phyloP scores from a whole-genome alignment of 208 protist genomes.

The Vickermania ingenoplastis region DNA sequence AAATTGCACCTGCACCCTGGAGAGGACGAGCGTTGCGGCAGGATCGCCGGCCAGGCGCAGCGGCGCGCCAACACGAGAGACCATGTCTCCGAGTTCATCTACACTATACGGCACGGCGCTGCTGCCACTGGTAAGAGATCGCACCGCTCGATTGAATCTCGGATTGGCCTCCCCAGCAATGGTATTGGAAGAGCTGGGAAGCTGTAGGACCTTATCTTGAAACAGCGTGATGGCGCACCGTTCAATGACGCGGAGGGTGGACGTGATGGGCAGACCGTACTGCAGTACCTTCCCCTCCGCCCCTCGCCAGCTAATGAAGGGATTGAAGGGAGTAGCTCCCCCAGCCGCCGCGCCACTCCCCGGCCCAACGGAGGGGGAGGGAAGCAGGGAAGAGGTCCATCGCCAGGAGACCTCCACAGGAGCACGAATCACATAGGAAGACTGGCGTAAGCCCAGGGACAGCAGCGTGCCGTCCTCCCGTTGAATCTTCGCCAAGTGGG shows the following conservation, averaged over 20 bases:
- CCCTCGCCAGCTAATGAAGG: not conserved
- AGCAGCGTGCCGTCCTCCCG: not conserved
- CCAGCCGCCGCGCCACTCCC: not conserved
- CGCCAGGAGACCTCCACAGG: not conserved
- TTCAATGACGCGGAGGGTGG: not conserved
- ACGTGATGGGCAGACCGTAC: not conserved
- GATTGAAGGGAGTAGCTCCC: not conserved
- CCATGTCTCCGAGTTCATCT: constrained; percentile 52
- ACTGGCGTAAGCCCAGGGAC: not conserved
- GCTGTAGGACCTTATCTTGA: not conserved
- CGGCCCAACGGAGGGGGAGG: not conserved
- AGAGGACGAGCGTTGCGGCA: constrained; percentile 9
- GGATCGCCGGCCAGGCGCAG: constrained; percentile 20
- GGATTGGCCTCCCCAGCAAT: not conserved
- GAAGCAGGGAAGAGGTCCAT: not conserved
- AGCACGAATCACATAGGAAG: not conserved
- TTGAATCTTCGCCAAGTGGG: too few species aligned
- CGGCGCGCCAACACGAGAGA: constrained; percentile 44
- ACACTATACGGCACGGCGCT: constrained; percentile 1
- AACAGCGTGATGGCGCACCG: not conserved
- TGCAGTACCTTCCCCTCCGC: not conserved
- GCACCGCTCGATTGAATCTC: too few species aligned
- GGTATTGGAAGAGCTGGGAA: not conserved
- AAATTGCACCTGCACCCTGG: constrained; percentile 10
- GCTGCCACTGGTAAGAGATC: too few species aligned